phyloP scores from a whole-genome alignment of 2,329 filamentous ascomycete genomes.

The Didymella exigua region DNA sequence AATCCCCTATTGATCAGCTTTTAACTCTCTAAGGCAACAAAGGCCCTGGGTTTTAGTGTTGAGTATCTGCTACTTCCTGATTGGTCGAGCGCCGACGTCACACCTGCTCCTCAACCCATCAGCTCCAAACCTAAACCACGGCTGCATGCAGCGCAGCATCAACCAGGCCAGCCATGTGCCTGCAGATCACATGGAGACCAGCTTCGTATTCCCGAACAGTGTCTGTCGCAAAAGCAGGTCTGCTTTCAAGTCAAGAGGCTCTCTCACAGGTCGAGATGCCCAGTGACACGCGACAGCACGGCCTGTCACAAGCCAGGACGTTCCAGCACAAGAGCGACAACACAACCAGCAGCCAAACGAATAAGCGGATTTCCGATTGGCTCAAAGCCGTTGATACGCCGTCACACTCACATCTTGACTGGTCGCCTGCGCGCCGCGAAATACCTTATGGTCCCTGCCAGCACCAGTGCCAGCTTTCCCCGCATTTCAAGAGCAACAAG shows the following conservation, averaged over 20 bases:
- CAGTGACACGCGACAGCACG: slow-evolving; percentile 15
- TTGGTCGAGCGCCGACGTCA: slow-evolving; percentile 7
- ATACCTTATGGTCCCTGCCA: slow-evolving; percentile 12
- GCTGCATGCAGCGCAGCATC: slow-evolving; percentile 3
- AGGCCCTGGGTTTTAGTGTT: slow-evolving; percentile 3
- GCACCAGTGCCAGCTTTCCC: slow-evolving; percentile 27
- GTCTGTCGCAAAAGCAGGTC: neutral
- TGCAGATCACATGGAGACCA: slow-evolving; percentile 1
- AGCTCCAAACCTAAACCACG: slow-evolving; percentile 3
- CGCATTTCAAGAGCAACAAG: slow-evolving; percentile 31
- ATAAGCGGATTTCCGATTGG: slow-evolving; percentile 29
- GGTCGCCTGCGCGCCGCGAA: slow-evolving; percentile 14
- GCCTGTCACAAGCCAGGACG: slow-evolving; percentile 11
- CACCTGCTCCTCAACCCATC: neutral
- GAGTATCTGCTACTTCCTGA: neutral
- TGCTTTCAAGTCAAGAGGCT: neutral
- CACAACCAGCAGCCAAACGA: neutral
- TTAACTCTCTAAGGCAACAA: no score
- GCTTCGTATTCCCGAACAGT: slow-evolving; percentile 7
- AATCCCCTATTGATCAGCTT: no score
- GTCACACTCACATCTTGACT: slow-evolving; percentile 15
- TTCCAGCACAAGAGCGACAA: slow-evolving; percentile 6
- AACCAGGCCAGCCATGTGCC: slow-evolving; percentile 3
- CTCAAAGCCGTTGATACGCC: slow-evolving; percentile 8
- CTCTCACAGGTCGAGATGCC: neutral